Evolutionary conservation across 2,329 filamentous ascomycete species (phyloP).

Genomic region (Tolypocladium ophioglossoides): DNA sequence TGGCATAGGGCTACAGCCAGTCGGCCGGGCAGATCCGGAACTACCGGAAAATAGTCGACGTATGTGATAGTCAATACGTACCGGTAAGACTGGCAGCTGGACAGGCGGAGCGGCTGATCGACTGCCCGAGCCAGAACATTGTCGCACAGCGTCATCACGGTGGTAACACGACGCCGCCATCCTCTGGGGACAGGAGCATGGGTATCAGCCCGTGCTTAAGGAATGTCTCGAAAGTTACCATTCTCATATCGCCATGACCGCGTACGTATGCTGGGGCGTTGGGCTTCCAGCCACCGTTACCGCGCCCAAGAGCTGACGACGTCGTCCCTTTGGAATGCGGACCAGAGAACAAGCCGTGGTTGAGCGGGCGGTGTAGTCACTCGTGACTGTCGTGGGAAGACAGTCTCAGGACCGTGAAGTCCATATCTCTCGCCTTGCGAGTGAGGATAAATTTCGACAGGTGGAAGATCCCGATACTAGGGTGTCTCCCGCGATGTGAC

Average conservation of each 20-base stretch:
- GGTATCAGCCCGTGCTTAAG: neutral
- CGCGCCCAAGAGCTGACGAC: neutral
- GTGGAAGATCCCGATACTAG: neutral
- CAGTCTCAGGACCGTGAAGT: neutral
- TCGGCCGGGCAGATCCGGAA: neutral
- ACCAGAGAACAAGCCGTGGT: neutral
- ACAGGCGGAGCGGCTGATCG: neutral
- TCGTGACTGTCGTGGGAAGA: neutral
- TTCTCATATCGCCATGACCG: neutral
- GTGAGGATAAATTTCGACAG: neutral
- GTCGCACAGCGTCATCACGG: neutral
- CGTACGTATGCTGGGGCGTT: neutral
- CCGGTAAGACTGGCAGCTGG: neutral
- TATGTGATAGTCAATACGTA: neutral
- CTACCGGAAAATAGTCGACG: neutral
- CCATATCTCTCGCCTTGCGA: neutral
- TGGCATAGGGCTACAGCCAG: neutral
- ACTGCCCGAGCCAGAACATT: neutral
- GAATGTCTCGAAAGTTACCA: neutral
- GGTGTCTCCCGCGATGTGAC: neutral
- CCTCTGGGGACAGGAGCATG: neutral
- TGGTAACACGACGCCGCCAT: neutral
- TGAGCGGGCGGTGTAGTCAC: neutral
- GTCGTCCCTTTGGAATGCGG: neutral
- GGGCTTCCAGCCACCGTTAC: neutral